Evolutionary conservation across 345 rosid genomes (phyloP), one percentile per base, ranked within the genome.

Genomic region (Geranium rotundifolium): DNA sequence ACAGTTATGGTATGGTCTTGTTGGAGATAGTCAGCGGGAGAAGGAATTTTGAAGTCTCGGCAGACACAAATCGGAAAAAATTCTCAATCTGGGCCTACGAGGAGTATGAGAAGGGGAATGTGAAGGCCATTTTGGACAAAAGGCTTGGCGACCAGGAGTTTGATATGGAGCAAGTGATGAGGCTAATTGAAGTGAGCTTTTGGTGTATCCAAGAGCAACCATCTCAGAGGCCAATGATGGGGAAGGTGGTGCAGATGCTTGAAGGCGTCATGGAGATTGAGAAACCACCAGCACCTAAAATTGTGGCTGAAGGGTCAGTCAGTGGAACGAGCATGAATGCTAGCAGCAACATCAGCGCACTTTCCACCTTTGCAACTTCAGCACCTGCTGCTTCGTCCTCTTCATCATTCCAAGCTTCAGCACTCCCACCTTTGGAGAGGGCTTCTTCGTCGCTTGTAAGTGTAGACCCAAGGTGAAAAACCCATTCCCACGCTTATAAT

Each of bases 191-290:
- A 63, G 72, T 69, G 16, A 71, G 84, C 57, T 82, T 82, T 54
- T 82, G 89, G 85, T 86, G 92, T 77, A 60, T 79, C 34, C 89
- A 82, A 56, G 78, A 78, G 46, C 79, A 72, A 17, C 83, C 80
- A n/a, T 76, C 82, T 67, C 81, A 60, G 54, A 77, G 89, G 55
- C 92, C 89, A 54, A 73, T 37, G 58, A 84, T 82, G 89, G 76
- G 87, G 57, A 77, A 67, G 57, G 78, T 84, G 5, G 85, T 84
- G 63, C 81, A 72, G 71, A 80, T 82, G 89, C 72, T 86, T 1
- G 87, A 86, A 58, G 87, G 89, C 60, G 69, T 81, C 4, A 27
- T 62, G 7, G 83, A 80, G 60, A 77, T 80, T 52, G 77, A 73
- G 69, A 75, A 31, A 55, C 88, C 88, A 0, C 82, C 83, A 1